Evolutionary conservation across 176 grass and related monocot species (phyloP).

Genomic region (Carex parvula): DNA sequence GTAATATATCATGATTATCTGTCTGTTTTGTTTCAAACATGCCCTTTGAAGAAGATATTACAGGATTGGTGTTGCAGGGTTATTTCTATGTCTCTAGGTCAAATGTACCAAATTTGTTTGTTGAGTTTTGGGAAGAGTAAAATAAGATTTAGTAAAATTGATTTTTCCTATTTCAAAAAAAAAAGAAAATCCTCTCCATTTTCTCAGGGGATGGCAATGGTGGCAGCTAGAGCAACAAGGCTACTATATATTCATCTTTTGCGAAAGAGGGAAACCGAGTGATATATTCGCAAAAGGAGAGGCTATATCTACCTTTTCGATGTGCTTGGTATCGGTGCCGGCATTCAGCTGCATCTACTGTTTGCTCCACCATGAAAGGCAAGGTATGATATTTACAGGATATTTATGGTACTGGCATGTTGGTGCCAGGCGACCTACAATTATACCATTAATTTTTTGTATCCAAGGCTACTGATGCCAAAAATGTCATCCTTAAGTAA

Average conservation of each 20-base stretch:
- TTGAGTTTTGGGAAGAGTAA: not conserved
- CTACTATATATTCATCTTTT: slow-evolving; percentile 94
- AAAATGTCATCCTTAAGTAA: not conserved
- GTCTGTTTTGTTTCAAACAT: not conserved
- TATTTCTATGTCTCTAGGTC: not conserved
- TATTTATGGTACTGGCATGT: not conserved
- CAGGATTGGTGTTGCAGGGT: not conserved
- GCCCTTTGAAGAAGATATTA: not conserved
- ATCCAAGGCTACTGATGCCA: not conserved
- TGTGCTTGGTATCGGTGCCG: slow-evolving; percentile 75
- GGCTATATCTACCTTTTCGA: slow-evolving; percentile 94
- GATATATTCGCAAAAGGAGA: slow-evolving; percentile 98
- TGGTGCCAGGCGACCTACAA: not conserved
- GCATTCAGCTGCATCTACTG: slow-evolving; percentile 81
- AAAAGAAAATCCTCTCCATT: not conserved
- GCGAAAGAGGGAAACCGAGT: slow-evolving; percentile 95
- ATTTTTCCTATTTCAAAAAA: not conserved
- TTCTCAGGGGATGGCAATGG: slow-evolving; percentile 81
- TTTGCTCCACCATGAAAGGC: slow-evolving; percentile 85
- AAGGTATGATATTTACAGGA: slow-evolving; percentile 45
- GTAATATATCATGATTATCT: not conserved
- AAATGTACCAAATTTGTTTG: not conserved
- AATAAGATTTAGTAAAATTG: not conserved
- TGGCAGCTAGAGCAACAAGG: slow-evolving; percentile 86
- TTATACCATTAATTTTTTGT: not conserved